A percentile compares a stretch with the other conserved stretches of the same genome.
Conservation (phyloP, 2,329 filamentous ascomycete genomes). For the Chrysosporium keratinophilum region DNA sequence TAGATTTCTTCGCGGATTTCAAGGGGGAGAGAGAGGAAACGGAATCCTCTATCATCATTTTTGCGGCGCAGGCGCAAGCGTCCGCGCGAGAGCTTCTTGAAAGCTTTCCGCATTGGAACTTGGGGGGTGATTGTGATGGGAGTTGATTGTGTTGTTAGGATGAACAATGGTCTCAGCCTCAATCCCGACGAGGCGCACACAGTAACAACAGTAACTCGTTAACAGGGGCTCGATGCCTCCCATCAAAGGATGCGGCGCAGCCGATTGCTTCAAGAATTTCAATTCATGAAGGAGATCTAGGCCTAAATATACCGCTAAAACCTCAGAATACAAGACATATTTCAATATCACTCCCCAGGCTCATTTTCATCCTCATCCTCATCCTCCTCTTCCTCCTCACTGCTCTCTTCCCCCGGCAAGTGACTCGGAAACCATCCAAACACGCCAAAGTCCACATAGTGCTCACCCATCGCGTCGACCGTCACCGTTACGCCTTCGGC, state of each 20-base stretch:
- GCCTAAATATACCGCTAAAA: too few relatives aligned
- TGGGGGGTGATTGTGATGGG: neutral
- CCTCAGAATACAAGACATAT: too few relatives aligned
- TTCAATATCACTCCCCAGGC: neutral
- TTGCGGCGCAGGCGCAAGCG: neutral
- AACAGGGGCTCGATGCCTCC: too few relatives aligned
- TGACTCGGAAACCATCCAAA: constrained; percentile 43
- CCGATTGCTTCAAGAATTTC: too few relatives aligned
- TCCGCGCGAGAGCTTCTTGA: neutral
- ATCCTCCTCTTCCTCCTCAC: constrained; percentile 10
- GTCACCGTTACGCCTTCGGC: constrained; percentile 36
- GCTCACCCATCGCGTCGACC: constrained; percentile 36
- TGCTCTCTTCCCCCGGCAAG: constrained; percentile 28
- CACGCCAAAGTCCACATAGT: constrained; percentile 32
- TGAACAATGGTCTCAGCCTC: neutral
- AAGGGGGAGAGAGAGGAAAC: constrained; percentile 21
- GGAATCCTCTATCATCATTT: neutral
- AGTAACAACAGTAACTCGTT: too few relatives aligned
- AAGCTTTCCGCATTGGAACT: neutral
- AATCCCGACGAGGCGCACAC: too few relatives aligned
- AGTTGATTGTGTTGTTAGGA: neutral
- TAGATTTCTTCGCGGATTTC: constrained; percentile 34
- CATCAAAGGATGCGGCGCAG: too few relatives aligned
- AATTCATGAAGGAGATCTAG: too few relatives aligned
- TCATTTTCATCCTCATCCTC: neutral